These are phyloP conservation scores for Hirsutella rhossiliensis DNA, from an alignment of 2,329 filamentous ascomycete genomes.

Conservation along the genomic window DNA sequence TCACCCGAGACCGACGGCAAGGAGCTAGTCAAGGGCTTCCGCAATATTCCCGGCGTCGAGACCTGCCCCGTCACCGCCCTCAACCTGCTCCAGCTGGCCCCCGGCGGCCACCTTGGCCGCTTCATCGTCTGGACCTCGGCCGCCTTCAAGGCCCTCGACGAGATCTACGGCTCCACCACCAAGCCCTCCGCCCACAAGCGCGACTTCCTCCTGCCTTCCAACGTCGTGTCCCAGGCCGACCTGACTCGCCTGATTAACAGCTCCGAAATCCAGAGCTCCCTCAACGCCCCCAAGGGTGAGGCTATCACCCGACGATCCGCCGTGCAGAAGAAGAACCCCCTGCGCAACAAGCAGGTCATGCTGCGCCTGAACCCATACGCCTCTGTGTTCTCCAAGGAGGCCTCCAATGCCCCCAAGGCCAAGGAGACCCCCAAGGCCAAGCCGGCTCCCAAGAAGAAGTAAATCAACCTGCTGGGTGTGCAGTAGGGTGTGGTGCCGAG, in stretches of 20 bases:
- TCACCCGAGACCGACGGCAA: constrained; percentile 91
- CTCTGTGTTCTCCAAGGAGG: constrained; percentile 67
- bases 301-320: constrained; percentile 77
- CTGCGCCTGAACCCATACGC: constrained; percentile 99
- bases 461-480: constrained; percentile 25
- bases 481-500: constrained; percentile 17
- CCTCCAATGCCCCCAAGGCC: constrained; percentile 24
- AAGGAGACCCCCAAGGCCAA: constrained; percentile 43
- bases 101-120: constrained; percentile 95
- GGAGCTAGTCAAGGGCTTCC: constrained; percentile 87
- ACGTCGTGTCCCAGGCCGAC: constrained; percentile 88
- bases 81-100: constrained; percentile 98
- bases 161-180: constrained; percentile 91
- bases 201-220: constrained; percentile 94
- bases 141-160: constrained; percentile 92
- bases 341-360: constrained; percentile 96
- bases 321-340: constrained; percentile 99
- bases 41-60: constrained; percentile 98
- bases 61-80: constrained; percentile 85
- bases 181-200: constrained; percentile 88
- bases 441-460: constrained; percentile 29
- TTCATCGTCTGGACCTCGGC: constrained; percentile 99
- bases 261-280: constrained; percentile 92
- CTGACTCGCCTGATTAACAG: constrained; percentile 98
- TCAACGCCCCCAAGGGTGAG: constrained; percentile 82